A percentile compares a stretch with the other conserved stretches of the same genome.
These are phyloP conservation scores for Podaxis sp. DNA, from an alignment of 768 basidiomycete genomes.

Conservation along the genomic window DNA sequence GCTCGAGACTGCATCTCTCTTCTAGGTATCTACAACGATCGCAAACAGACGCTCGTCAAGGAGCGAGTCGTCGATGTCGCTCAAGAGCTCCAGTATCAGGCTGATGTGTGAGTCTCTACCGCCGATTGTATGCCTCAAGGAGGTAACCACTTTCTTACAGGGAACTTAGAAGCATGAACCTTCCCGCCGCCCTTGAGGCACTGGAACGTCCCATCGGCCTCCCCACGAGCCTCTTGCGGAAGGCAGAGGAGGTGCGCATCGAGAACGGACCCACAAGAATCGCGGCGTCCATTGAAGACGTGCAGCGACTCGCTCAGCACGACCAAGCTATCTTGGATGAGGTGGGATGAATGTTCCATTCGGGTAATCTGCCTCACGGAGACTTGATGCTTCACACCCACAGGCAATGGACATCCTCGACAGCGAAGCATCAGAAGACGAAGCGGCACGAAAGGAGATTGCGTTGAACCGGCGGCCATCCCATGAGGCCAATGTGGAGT, in stretches of 20 bases:
- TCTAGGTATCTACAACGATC: constrained; percentile 82
- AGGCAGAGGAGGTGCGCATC: constrained; percentile 80
- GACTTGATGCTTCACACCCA: neutral
- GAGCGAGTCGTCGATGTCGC: constrained; percentile 64
- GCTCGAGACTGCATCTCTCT: neutral
- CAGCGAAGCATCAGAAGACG: constrained; percentile 84
- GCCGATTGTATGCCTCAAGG: neutral
- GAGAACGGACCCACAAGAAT: constrained; percentile 77
- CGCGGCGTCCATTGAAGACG: constrained; percentile 69
- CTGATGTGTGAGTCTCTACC: constrained; percentile 51
- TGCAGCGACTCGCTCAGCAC: constrained; percentile 62
- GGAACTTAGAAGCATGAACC: constrained; percentile 65
- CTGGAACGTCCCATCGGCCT: constrained; percentile 84
- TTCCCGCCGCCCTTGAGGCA: constrained; percentile 86
- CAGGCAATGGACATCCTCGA: constrained; percentile 92
- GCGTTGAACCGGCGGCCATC: constrained; percentile 61
- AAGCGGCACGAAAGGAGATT: constrained; percentile 56
- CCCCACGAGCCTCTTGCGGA: constrained; percentile 83
- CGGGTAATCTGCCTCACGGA: neutral
- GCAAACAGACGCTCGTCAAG: constrained; percentile 68
- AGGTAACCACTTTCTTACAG: constrained; percentile 34
- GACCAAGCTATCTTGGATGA: constrained; percentile 71
- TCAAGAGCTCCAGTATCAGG: constrained; percentile 59
- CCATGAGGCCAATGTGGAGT: constrained; percentile 72
- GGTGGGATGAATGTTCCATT: constrained; percentile 40